Base-by-base conservation (phyloP, 1,284 basidiomycete genomes). In the Pholiota adiposa region DNA sequence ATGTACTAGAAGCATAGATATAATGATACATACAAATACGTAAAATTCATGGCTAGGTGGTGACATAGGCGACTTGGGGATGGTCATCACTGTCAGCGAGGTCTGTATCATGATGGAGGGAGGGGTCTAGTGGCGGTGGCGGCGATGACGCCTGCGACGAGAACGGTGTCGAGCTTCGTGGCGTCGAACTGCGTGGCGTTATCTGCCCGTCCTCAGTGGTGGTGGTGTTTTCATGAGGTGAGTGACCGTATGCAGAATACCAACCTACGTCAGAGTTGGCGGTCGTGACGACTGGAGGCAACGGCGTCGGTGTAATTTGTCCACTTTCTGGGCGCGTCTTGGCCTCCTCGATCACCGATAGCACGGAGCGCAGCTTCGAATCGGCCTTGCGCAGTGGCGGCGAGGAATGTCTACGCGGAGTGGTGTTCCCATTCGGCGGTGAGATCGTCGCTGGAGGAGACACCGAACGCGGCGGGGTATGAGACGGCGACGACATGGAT, bases 301-400 rank as follows among this genome's bases (percentile, higher is more conserved):
- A 51, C 62, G 55, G 67, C 54, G 63, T 60, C 27, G 63, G 57
- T 21, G 54, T 34, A n/a, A 43, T 46, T 34, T 52, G 58, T 23
- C 60, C 60, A 27, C 40, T 54, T 48, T 60, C 59, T 12, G 44
- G 49, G 25, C 56, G 63, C 31, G 62, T 53, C 51, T 64, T 67
- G 44, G 71, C 73, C 72, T 91, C 90, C 62, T 88, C 86, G 61
- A 92, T 85, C 16, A 83, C 81, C 41, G 87, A 73, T 21, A 92
- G 76, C 23, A 88, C 83, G 58, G 79, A 86, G 43, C 87, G 86
- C 41, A 90, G 78, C 70, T 88, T 90, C 12, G 86, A 86, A 66
- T 89, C 88, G 12, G 83, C 77, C 72, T 87, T 88, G 57, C 84
- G 82, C 33, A 77, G 69, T 38, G 73, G 66, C 18, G 85, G 82